Evolutionary conservation across 1,139 yeast species (phyloP).

Genomic region (Kazachstania sp.): DNA sequence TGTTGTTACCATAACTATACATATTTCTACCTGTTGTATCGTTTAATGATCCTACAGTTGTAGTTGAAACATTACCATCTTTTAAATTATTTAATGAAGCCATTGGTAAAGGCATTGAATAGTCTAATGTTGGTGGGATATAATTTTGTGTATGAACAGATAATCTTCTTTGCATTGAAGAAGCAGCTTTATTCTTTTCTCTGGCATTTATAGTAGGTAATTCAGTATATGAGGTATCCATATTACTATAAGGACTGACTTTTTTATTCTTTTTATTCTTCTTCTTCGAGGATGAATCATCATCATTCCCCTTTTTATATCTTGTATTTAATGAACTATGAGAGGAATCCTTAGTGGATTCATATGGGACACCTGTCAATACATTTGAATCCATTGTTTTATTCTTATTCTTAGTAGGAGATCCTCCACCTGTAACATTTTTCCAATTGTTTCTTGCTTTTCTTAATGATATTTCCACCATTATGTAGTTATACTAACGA

Average conservation of each 20-base stretch:
- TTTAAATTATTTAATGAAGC: neutral
- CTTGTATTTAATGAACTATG: neutral
- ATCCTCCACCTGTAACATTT: slow-evolving; percentile 8
- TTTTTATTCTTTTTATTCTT: neutral
- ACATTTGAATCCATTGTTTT: neutral
- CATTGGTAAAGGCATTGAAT: slow-evolving; percentile 26
- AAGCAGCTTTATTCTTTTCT: slow-evolving; percentile 35
- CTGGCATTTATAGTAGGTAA: slow-evolving; percentile 31
- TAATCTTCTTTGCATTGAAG: slow-evolving; percentile 35
- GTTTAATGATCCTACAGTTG: neutral
- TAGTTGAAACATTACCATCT: neutral
- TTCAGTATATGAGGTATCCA: slow-evolving; percentile 21
- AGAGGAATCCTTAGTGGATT: neutral
- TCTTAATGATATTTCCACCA: slow-evolving; percentile 32
- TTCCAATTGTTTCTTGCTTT: slow-evolving; percentile 29
- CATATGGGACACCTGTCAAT: neutral
- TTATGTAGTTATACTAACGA: slow-evolving; percentile 3
- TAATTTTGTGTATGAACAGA: slow-evolving; percentile 32
- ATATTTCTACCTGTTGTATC: neutral
- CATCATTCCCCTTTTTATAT: neutral
- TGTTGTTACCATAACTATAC: neutral
- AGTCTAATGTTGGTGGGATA: slow-evolving; percentile 25
- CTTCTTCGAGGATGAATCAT: neutral
- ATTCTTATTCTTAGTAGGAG: slow-evolving; percentile 5
- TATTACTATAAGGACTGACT: slow-evolving; percentile 27